Base-by-base conservation (phyloP, 2,329 filamentous ascomycete species). In the Xylariales sp. region DNA sequence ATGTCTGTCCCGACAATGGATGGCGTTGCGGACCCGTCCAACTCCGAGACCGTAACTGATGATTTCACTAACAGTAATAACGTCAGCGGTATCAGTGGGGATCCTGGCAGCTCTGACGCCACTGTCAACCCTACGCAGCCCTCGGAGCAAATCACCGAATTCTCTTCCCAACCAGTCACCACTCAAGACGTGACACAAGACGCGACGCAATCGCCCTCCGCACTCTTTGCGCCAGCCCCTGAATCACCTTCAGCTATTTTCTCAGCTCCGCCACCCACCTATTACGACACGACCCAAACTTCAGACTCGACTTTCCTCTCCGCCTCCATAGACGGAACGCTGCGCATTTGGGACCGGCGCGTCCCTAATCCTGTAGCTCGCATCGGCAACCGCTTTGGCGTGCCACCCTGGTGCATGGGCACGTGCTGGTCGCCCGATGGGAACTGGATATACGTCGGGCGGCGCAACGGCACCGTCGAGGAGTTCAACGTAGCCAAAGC, bases 401-500 rank as follows among this genome's bases (percentile, higher is more conserved):
- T 88, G 1, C 91, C 93, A 1, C 93, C 91, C 0, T 98, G 91
- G 91, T 97, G 91, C 63, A 96, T 95, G 82, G 90, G 88, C 51
- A 88, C 89, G 1, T 95, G 89, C 67, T 98, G 93, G 93, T 91
- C 86, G 41, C 89, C 89, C 0, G 87, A 96, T 59, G 93, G 93
- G 11, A 97, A 97, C 64, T 88, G 80, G 63, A 90, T 98, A 54
- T 98, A 95, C 64, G 90, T 86, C 0, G 93, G 93, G 1, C 75
- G 93, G 20, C 76, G 93, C 44, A 97, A 97, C 62, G 79, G 88
- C 38, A 94, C 88, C 0, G 93, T 98, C 0, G 93, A 98, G 52
- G 93, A 98, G 63, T 98, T 86, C 64, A 88, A 81, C 55, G 72
- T 98, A 14, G 88, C 93, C 59, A 88, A 89, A 54, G 80, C 77